Evolutionary conservation across 2,329 filamentous ascomycete species (phyloP), one percentile per base, ranked within the genome.

Genomic region (Chrysoporthe cubensis): DNA sequence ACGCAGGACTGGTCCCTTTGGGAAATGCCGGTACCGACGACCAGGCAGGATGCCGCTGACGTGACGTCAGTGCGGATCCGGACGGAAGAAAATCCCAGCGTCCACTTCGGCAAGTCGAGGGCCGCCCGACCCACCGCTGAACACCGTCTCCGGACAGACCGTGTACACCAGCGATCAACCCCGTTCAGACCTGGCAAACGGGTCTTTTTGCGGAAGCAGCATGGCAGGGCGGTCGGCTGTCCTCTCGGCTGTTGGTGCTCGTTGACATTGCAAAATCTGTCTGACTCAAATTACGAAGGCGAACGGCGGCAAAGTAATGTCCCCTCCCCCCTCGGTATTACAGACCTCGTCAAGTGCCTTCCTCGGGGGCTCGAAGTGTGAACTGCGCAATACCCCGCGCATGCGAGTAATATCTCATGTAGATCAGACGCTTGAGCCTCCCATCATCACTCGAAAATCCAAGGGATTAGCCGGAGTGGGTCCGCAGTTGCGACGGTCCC

Each of bases 11-110:
- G 48, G 14, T 52, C 48, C 32, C 13, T 56, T 62, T 65, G 50
- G 46, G 57, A 43, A 42, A 40, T 50, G 40, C 40, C 57, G 40
- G 37, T 11, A 65, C 57, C 14, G 46, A 13, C 48, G 43, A 48
- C 50, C 37, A 11, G 6, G 44, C 13, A 42, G 52, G 11, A 43
- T 50, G 44, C 57, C 59, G 16, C 16, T 37, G 21, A 26, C 7
- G 48, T 68, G 66, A 68, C 66, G 66, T 68, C 66, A 68, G 66
- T 52, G 64, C 65, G 66, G 66, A 59, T 40, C 66, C 57, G 32
- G 32, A 42, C 32, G 34, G 50, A 66, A 50, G 63, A 56, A 52
- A 21, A 18, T 26, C 4, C n/a, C 21, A 54, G 21, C 14, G 14
- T 54, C 50, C 50, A 54, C 50, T 32, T 54, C 50, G 50, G 50